These are phyloP conservation scores for Poterioochromonas sp. DNA, from an alignment of 352 stramenopile species.

Conservation along the genomic window DNA sequence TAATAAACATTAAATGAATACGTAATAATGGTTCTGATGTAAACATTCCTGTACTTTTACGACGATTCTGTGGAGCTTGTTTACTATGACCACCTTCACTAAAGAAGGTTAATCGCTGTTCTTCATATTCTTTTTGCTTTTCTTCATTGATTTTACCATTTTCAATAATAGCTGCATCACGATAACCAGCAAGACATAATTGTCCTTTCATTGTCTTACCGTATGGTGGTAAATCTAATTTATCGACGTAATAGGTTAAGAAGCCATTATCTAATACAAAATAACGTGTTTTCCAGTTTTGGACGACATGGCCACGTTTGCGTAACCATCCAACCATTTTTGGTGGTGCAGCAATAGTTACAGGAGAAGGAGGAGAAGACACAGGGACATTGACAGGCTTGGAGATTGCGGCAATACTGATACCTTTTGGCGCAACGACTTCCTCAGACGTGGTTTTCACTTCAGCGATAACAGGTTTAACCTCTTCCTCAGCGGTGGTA, in stretches of 20 bases:
- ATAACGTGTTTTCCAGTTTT: slow-evolving; percentile 24
- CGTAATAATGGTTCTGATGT: too few species aligned
- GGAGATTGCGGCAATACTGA: not conserved
- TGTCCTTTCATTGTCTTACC: not conserved
- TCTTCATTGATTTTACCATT: too few species aligned
- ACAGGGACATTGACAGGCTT: not conserved
- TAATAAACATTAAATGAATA: not conserved
- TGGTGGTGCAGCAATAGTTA: not conserved
- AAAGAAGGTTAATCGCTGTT: not conserved
- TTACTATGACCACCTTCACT: not conserved
- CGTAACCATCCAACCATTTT: not conserved
- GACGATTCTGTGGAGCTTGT: too few species aligned
- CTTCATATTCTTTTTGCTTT: not conserved
- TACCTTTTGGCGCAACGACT: not conserved
- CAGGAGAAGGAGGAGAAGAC: too few species aligned
- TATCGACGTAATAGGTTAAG: not conserved
- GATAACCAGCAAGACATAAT: slow-evolving; percentile 13
- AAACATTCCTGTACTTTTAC: not conserved
- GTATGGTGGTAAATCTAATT: not conserved
- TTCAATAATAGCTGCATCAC: too few species aligned
- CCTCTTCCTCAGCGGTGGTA: not conserved
- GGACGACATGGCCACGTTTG: not conserved
- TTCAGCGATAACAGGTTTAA: not conserved
- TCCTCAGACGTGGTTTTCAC: not conserved
- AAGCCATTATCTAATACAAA: slow-evolving; percentile 14